These are phyloP conservation scores for Zizania latifolia DNA, from an alignment of 176 grass and related monocot genomes.

Conservation along the genomic window DNA sequence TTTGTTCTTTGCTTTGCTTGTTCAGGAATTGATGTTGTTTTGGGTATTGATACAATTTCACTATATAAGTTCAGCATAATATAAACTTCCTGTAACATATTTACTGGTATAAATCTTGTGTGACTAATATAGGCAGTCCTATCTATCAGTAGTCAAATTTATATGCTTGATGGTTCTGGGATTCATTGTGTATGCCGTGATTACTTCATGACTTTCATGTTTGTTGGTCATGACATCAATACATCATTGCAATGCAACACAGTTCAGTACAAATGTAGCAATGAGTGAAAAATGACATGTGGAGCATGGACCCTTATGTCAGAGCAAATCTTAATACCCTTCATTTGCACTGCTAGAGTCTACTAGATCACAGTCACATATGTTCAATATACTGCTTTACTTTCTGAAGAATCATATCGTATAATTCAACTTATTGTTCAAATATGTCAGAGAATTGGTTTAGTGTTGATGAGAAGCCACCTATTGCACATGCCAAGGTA, in stretches of 20 bases:
- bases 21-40: background rate
- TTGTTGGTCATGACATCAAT: background rate
- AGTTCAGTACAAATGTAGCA: background rate
- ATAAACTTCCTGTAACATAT: no score
- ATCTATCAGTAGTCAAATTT: background rate
- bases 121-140: background rate
- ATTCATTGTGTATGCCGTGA: background rate
- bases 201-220: background rate
- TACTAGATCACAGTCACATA: background rate
- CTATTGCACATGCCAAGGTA: conserved; percentile 67
- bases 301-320: background rate
- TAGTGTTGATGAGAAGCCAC: conserved; percentile 67
- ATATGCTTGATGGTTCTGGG: background rate
- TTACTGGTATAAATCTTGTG: no score
- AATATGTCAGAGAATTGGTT: conserved; percentile 69
- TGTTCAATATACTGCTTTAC: background rate
- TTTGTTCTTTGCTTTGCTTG: background rate
- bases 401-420: background rate
- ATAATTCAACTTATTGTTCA: conserved; percentile 16
- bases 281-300: background rate
- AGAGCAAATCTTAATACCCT: background rate
- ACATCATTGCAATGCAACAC: background rate
- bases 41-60: background rate
- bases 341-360: background rate
- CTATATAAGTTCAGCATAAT: background rate